These are phyloP conservation scores for Suillus occidentalis DNA, from an alignment of 768 basidiomycete genomes.

Conservation along the genomic window DNA sequence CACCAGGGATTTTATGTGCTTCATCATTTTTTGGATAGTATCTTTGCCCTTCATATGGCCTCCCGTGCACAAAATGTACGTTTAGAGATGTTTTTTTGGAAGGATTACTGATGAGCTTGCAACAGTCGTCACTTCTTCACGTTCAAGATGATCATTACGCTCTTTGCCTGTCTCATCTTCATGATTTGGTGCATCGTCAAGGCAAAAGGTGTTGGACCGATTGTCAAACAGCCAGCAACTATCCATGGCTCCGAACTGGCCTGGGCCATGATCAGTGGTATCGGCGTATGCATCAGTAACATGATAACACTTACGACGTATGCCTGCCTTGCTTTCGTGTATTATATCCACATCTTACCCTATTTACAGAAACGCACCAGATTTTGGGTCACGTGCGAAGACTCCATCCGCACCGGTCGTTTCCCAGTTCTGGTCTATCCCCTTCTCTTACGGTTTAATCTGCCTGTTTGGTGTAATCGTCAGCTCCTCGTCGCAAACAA, in stretches of 20 bases:
- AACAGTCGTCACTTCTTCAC: constrained; percentile 69
- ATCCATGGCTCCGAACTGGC: constrained; percentile 61
- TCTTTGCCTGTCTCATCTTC: constrained; percentile 61
- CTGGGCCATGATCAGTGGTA: constrained; percentile 66
- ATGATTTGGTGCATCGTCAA: constrained; percentile 76
- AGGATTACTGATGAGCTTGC: constrained; percentile 7
- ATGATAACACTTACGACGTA: constrained; percentile 69
- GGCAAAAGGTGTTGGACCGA: constrained; percentile 71
- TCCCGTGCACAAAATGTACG: constrained; percentile 72
- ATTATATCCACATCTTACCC: neutral
- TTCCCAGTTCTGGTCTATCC: constrained; percentile 66
- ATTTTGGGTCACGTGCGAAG: constrained; percentile 59
- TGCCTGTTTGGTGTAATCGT: constrained; percentile 78
- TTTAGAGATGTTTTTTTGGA: constrained; percentile 8
- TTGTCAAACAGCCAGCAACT: constrained; percentile 57
- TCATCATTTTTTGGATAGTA: constrained; percentile 80
- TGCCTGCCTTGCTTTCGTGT: constrained; percentile 16
- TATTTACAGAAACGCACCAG: constrained; percentile 53
- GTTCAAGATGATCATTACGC: constrained; percentile 65
- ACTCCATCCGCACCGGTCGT: constrained; percentile 51
- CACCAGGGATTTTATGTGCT: constrained; percentile 67
- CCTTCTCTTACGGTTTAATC: constrained; percentile 66
- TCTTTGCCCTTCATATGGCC: constrained; percentile 76
- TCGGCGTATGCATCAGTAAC: constrained; percentile 74
- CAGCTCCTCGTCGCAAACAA: constrained; percentile 64